Evolutionary conservation across 192 early-diverging fungal species (phyloP).

Genomic region (Haplosporangium gracile): DNA sequence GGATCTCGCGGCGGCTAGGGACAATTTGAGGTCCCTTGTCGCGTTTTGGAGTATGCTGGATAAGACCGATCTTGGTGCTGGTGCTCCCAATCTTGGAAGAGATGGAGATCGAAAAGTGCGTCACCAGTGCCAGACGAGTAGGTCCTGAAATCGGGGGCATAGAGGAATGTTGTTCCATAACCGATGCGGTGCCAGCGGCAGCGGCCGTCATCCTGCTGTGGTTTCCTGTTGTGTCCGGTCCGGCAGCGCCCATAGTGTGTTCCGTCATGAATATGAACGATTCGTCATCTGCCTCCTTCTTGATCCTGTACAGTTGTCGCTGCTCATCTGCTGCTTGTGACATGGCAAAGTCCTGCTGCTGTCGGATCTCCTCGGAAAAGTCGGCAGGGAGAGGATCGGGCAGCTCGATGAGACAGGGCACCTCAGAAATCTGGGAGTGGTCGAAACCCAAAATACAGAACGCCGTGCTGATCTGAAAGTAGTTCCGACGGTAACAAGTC

Average conservation of each 20-base stretch:
- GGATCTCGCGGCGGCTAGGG: constrained; percentile 65
- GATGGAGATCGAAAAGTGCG: constrained; percentile 78
- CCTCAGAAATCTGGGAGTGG: constrained; percentile 61
- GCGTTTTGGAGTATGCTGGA: constrained; percentile 91
- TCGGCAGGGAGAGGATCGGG: constrained; percentile 40
- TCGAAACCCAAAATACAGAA: constrained; percentile 66
- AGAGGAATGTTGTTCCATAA: not conserved
- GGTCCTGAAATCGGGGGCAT: not conserved
- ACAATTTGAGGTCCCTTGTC: constrained; percentile 91
- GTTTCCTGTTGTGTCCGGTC: not conserved
- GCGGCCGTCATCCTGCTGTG: not conserved
- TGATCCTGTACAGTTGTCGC: not conserved
- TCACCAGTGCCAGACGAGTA: constrained; percentile 25
- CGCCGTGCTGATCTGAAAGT: constrained; percentile 84
- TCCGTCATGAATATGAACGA: constrained; percentile 18
- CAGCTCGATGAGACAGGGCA: constrained; percentile 76
- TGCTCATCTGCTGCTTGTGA: not conserved
- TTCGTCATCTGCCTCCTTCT: not conserved
- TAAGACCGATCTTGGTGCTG: constrained; percentile 80
- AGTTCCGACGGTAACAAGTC: constrained; percentile 95
- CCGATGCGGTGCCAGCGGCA: not conserved
- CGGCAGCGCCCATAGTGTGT: not conserved
- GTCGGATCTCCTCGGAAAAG: not conserved
- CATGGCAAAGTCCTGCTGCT: constrained; percentile 13
- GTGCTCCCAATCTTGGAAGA: constrained; percentile 75